phyloP scores from a whole-genome alignment of 1,139 yeast species.

The Sugiyamaella castrensis region DNA sequence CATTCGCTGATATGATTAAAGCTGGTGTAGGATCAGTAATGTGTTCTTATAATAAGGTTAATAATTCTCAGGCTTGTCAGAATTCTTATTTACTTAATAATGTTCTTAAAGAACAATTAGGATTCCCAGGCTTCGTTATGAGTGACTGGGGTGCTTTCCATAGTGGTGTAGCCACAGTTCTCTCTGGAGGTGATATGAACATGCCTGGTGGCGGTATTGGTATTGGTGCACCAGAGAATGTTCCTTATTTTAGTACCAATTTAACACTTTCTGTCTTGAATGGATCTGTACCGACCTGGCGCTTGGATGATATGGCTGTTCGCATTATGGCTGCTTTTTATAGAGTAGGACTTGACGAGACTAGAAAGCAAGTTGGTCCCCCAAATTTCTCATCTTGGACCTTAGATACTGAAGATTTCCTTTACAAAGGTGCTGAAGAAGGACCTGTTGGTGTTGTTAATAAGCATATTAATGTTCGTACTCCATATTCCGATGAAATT shows the following conservation, averaged over 20 bases:
- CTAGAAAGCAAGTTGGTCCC: slow-evolving; percentile 36
- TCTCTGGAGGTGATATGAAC: slow-evolving; percentile 63
- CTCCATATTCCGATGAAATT: slow-evolving; percentile 47
- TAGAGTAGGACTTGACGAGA: slow-evolving; percentile 31
- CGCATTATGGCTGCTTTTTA: slow-evolving; percentile 59
- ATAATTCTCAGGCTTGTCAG: slow-evolving; percentile 60
- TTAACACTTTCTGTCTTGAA: slow-evolving; percentile 56
- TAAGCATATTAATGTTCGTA: slow-evolving; percentile 54
- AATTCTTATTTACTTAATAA: slow-evolving; percentile 56
- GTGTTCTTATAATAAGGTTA: slow-evolving; percentile 61
- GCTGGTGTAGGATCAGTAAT: slow-evolving; percentile 62
- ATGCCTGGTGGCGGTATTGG: slow-evolving; percentile 64
- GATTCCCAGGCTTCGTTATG: slow-evolving; percentile 65
- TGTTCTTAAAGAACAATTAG: slow-evolving; percentile 58
- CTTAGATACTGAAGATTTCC: slow-evolving; percentile 51
- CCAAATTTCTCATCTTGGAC: slow-evolving; percentile 66
- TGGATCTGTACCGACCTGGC: slow-evolving; percentile 52
- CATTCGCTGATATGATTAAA: slow-evolving; percentile 59
- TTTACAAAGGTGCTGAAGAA: slow-evolving; percentile 48
- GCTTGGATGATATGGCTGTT: slow-evolving; percentile 62
- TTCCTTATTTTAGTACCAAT: slow-evolving; percentile 57
- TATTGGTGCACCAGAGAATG: slow-evolving; percentile 56
- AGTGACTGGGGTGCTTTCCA: slow-evolving; percentile 64
- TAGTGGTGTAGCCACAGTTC: slow-evolving; percentile 54
- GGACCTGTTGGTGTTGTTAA: slow-evolving; percentile 56